Evolutionary conservation across 1,284 basidiomycete species (phyloP).

Genomic region (Crucibulum parvulum): DNA sequence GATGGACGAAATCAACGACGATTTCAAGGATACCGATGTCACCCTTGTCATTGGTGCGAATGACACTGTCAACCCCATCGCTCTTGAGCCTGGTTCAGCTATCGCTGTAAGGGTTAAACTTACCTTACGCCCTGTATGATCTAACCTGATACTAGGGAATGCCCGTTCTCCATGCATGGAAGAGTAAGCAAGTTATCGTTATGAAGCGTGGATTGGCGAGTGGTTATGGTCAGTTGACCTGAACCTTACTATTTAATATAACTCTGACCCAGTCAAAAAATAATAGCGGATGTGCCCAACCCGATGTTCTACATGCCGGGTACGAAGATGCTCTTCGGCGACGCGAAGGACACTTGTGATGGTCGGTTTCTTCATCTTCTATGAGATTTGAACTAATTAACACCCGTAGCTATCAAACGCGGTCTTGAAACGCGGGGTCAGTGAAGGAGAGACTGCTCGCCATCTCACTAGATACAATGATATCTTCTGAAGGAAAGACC

Average conservation of each 20-base stretch:
- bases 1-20: slow-evolving; percentile 93
- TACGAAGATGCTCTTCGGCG: slow-evolving; percentile 89
- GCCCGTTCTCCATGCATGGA: slow-evolving; percentile 90
- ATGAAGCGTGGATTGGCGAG: slow-evolving; percentile 90
- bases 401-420: slow-evolving; percentile 57
- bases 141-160: slow-evolving; percentile 58
- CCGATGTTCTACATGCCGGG: slow-evolving; percentile 91
- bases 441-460: neutral
- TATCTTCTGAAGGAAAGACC: too few relatives aligned
- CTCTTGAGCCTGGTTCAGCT: slow-evolving; percentile 83
- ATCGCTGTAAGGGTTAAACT: slow-evolving; percentile 60
- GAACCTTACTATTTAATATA: neutral
- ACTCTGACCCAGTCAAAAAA: slow-evolving; percentile 6
- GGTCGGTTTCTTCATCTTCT: slow-evolving; percentile 48
- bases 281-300: slow-evolving; percentile 82
- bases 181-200: slow-evolving; percentile 88
- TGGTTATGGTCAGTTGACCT: slow-evolving; percentile 67
- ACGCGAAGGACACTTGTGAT: slow-evolving; percentile 87
- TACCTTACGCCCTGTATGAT: neutral
- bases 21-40: slow-evolving; percentile 85
- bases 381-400: neutral
- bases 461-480: too few relatives aligned
- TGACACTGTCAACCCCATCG: slow-evolving; percentile 89
- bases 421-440: slow-evolving; percentile 51
- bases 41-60: slow-evolving; percentile 90